Percentiles rank a stretch among this genome's conserved stretches.
phyloP scores from a whole-genome alignment of 768 basidiomycete species.

The Leccinum incarnatum region DNA sequence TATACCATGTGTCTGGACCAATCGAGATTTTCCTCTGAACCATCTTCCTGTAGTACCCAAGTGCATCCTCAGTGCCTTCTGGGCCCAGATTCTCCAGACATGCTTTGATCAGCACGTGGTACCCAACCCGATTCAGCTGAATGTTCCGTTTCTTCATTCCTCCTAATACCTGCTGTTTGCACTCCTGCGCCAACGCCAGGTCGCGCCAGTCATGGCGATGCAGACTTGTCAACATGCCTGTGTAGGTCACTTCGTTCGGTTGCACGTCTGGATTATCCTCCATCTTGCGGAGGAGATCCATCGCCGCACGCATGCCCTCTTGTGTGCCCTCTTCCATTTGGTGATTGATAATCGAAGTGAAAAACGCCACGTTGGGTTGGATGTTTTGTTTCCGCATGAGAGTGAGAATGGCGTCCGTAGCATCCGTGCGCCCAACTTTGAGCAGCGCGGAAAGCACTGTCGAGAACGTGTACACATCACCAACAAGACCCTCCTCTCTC shows the following conservation, averaged over 20 bases:
- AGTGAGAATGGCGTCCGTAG: slow-evolving; percentile 57
- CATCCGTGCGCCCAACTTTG: slow-evolving; percentile 63
- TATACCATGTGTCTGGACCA: slow-evolving; percentile 70
- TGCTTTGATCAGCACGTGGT: slow-evolving; percentile 74
- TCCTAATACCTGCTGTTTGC: slow-evolving; percentile 47
- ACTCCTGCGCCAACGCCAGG: slow-evolving; percentile 42
- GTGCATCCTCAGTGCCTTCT: slow-evolving; percentile 51
- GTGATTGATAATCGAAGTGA: slow-evolving; percentile 76
- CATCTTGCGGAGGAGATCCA: slow-evolving; percentile 75
- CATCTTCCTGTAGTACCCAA: slow-evolving; percentile 65
- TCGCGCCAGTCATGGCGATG: slow-evolving; percentile 57
- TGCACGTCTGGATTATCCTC: slow-evolving; percentile 49
- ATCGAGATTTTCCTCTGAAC: slow-evolving; percentile 43
- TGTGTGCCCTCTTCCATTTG: slow-evolving; percentile 59
- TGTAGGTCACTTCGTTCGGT: slow-evolving; percentile 84
- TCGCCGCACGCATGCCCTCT: slow-evolving; percentile 54
- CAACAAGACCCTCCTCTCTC: slow-evolving; percentile 48
- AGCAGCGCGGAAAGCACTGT: slow-evolving; percentile 79
- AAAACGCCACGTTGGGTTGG: slow-evolving; percentile 70
- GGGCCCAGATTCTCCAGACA: slow-evolving; percentile 52
- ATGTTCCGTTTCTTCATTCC: slow-evolving; percentile 59
- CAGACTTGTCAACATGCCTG: slow-evolving; percentile 70
- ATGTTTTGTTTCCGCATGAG: slow-evolving; percentile 79
- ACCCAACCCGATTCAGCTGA: slow-evolving; percentile 58
- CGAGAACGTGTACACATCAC: slow-evolving; percentile 86